Percentiles rank a stretch among this genome's conserved stretches.
Conservation (phyloP, 2,329 filamentous ascomycete genomes). For the Scytalidium lignicola region DNA sequence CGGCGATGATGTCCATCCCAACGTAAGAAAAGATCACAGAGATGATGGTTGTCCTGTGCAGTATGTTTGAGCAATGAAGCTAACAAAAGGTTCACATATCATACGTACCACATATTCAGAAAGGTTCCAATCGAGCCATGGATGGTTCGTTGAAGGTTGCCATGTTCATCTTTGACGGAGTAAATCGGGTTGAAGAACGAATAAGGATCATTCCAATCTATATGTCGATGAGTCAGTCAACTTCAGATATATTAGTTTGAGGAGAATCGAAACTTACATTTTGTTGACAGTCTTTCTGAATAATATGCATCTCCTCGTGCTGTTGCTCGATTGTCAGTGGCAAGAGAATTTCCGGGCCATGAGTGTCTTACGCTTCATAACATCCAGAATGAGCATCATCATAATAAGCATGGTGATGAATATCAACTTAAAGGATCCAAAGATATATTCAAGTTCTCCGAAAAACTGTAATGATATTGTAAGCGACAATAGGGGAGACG, state of each 20-base stretch:
- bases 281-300: slow-evolving; percentile 28
- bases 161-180: slow-evolving; percentile 26
- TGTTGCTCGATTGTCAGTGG: slow-evolving; percentile 11
- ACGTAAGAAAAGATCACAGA: slow-evolving; percentile 33
- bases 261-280: slow-evolving; percentile 23
- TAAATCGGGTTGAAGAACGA: slow-evolving; percentile 33
- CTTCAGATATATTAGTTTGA: neutral
- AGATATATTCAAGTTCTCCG: slow-evolving; percentile 34
- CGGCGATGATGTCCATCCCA: slow-evolving; percentile 35
- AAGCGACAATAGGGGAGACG: no score
- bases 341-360: neutral
- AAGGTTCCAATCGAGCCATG: slow-evolving; percentile 31
- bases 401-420: slow-evolving; percentile 33
- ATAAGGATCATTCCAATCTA: slow-evolving; percentile 32
- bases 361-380: slow-evolving; percentile 28
- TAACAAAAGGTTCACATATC: neutral
- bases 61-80: neutral
- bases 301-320: slow-evolving; percentile 33
- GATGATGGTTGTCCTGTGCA: slow-evolving; percentile 30
- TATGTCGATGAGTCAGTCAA: neutral
- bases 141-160: slow-evolving; percentile 25
- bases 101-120: slow-evolving; percentile 32
- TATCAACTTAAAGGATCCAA: slow-evolving; percentile 32
- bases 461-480: slow-evolving; percentile 13
- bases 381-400: slow-evolving; percentile 33